These are phyloP conservation scores for Gynochthodes officinalis DNA, from an alignment of 257 asterid species.

Conservation along the genomic window DNA sequence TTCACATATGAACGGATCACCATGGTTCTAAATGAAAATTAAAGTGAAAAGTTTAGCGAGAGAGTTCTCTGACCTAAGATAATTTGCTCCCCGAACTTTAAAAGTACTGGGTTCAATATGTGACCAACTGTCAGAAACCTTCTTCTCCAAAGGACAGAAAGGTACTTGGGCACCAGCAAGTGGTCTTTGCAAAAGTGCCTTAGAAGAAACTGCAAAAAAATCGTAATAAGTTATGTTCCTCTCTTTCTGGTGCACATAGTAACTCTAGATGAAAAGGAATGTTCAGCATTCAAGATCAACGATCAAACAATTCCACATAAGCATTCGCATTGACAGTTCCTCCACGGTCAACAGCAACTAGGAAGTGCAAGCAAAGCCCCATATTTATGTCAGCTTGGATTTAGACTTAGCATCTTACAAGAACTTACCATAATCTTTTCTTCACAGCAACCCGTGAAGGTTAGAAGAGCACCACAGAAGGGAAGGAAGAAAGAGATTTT, in stretches of 20 bases:
- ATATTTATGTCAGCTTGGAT: neutral
- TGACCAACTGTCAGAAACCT: constrained; percentile 90
- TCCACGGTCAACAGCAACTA: neutral
- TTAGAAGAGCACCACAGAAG: neutral
- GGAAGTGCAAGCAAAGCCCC: no score
- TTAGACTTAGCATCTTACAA: neutral
- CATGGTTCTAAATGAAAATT: neutral
- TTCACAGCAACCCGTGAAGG: neutral
- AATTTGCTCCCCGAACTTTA: constrained; percentile 77
- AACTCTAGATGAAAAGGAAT: neutral
- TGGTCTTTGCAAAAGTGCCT: constrained; percentile 68
- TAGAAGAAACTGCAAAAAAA: constrained; percentile 70
- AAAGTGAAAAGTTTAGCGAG: neutral
- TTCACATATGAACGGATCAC: neutral
- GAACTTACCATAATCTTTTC: neutral
- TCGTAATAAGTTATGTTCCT: constrained; percentile 5
- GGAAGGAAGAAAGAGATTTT: neutral
- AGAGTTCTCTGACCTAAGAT: constrained; percentile 49
- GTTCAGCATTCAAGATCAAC: neutral
- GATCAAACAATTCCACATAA: neutral
- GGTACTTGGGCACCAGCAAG: constrained; percentile 95
- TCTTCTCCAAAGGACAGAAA: constrained; percentile 77
- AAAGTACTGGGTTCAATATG: constrained; percentile 76
- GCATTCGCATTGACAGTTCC: neutral
- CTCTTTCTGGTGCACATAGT: neutral